Evolutionary conservation across 140 eudicot genomes (phyloP), one percentile per base, ranked within the genome.

Genomic region (Ambrosia hybrid): DNA sequence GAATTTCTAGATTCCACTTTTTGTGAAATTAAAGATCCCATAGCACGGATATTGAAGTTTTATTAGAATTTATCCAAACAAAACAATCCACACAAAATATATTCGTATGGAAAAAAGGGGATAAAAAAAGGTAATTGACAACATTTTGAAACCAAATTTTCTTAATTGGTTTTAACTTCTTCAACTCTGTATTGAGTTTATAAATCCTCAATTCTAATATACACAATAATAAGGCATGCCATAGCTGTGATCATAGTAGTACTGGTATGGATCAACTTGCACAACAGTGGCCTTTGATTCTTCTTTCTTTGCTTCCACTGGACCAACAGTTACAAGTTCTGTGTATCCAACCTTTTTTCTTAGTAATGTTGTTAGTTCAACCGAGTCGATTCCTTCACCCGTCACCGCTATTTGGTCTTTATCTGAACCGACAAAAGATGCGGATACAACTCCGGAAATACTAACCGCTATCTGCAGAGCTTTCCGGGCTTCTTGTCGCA

Each of bases 161-260:
- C n/a, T 41, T 41, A 2, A 5, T 41, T 7, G 5, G 46, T 48
- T 48, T 48, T 48, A 11, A 48, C 14, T 10, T 48, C 14, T 11
- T 4, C 53, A 48, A 48, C 53, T 48, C 53, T 48, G 46, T 41
- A 5, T 41, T 6, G 9, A 6, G 2, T 6, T 10, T 48, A 2
- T 52, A 9, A 52, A n/a, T 13, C 49, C 37, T 59, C 70, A 61
- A 17, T 30, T 26, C 69, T 52, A 3, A 21, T 73, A 63, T 12
- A 16, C 51, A 17, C 63, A 71, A 11, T 63, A 74, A 52, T 51
- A 63, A 0, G 79, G 79, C 57, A 37, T 16, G 11, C 7, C 71
- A 2, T 73, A 51, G 39, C 30, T n/a, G 3, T 65, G 2, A 21
- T 21, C 30, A 21, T 67, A 75, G 6, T 43, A 66, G 53, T 48